These are phyloP conservation scores for Hymenoscyphus albidus DNA, from an alignment of 2,329 filamentous ascomycete genomes.

Conservation along the genomic window DNA sequence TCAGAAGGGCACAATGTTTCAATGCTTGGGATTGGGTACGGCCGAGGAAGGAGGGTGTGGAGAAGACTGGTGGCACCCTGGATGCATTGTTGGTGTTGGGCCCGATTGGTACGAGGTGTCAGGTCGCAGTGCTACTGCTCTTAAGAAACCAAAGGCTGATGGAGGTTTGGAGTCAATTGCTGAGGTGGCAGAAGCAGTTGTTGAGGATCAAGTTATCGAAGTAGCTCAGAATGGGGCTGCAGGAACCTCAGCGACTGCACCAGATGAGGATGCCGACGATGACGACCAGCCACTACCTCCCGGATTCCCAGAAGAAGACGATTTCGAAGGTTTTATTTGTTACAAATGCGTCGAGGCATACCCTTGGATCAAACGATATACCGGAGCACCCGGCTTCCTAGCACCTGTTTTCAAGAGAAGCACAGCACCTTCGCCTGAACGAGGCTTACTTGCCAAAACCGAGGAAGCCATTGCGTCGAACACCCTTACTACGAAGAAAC, in stretches of 20 bases:
- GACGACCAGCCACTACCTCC: conserved; percentile 69
- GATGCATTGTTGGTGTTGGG: conserved; percentile 79
- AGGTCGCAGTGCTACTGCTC: conserved; percentile 37
- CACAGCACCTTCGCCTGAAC: conserved; percentile 30
- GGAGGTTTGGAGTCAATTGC: conserved; percentile 46
- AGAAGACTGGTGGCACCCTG: conserved; percentile 97
- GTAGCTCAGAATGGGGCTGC: conserved; percentile 19
- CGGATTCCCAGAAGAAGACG: conserved; percentile 83
- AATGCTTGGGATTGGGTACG: conserved; percentile 82
- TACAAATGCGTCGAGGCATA: conserved; percentile 87
- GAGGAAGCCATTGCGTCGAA: conserved; percentile 20
- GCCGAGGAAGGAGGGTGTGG: conserved; percentile 83
- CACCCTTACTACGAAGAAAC: conserved; percentile 51
- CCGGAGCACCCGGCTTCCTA: conserved; percentile 74
- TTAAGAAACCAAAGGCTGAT: conserved; percentile 34
- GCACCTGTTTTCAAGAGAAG: conserved; percentile 58
- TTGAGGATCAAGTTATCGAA: conserved; percentile 21
- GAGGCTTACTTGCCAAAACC: conserved; percentile 30
- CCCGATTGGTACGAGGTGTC: conserved; percentile 63
- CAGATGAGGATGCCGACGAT: conserved; percentile 45
- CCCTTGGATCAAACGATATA: conserved; percentile 90
- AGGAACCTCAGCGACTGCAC: conserved; percentile 24
- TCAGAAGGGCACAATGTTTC: conserved; percentile 97
- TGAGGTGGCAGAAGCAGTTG: conserved; percentile 43
- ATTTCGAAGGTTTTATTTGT: conserved; percentile 87